Evolutionary conservation across 352 stramenopile genomes (phyloP), one percentile per base, ranked within the genome.

Genomic region (Thalassiosira ordinaria): DNA sequence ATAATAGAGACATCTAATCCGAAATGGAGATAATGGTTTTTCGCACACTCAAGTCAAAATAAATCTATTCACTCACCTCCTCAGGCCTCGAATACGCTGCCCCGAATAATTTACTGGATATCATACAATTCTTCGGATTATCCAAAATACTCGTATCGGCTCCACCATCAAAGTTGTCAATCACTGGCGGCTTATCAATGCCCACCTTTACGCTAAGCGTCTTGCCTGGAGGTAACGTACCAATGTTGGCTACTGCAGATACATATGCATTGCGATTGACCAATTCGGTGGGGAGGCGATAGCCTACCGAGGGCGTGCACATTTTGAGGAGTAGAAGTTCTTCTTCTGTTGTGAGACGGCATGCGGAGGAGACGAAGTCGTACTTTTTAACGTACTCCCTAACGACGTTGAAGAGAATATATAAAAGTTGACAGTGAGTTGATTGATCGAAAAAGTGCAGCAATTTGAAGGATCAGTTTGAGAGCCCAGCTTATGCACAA

Each of bases 321-420:
- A 95, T 76, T 68, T 91, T 89, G 4, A 98, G 80, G 6, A 97
- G 91, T 66, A 98, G 95, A 39, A 96, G 81, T 82, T 99, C 97
- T 87, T 99, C 97, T 73, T 98, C 95, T 0, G 94, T 87, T 16
- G 95, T 98, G 29, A 99, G 85, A 14, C 94, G 93, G 82, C 97
- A 99, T 16, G 91, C 85, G n/a, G 95, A 96, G 53, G 96, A 96
- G 2, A 99, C 96, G 74, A 96, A 96, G 0, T 88, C 88, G 35
- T 95, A 93, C 16, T 96, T 96, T 6, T 92, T 91, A 7, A 97
- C 74, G 79, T 99, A 99, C 62, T 93, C 87, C 31, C 75, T 66
- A 13, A 57, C 35, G 13, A 44, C 5, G 35, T n/a, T 20, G 22
- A 20, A 37, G 35, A 20, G 22, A 33, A 57, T n/a, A 55, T 4